These are phyloP conservation scores for Fusarium torreyae DNA, from an alignment of 2,329 filamentous ascomycete genomes.

Conservation along the genomic window DNA sequence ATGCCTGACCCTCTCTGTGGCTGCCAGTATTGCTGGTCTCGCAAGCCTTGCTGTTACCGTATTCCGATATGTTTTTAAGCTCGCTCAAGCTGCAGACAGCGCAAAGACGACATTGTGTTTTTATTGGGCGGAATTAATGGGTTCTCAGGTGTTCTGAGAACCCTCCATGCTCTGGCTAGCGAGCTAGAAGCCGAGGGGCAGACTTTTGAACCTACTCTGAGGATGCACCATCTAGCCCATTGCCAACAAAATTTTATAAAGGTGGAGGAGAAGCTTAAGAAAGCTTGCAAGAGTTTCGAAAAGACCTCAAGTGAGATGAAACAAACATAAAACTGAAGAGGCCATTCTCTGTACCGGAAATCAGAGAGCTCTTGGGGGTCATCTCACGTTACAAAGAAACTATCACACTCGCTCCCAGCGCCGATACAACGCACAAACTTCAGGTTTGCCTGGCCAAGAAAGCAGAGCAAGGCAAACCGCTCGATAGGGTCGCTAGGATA, in stretches of 20 bases:
- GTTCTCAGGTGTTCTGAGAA: background rate
- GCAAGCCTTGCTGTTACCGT: constrained; percentile 13
- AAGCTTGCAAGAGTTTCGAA: constrained; percentile 1
- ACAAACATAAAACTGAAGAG: constrained; percentile 18
- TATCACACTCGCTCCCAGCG: background rate
- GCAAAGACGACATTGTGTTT: constrained; percentile 8
- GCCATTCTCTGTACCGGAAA: constrained; percentile 16
- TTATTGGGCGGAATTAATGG: constrained; percentile 15
- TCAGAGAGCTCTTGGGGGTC: constrained; percentile 7
- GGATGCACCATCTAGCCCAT: background rate
- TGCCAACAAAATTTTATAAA: constrained; percentile 8
- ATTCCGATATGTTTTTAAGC: constrained; percentile 17
- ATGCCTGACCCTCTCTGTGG: constrained; percentile 22
- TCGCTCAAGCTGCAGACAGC: background rate
- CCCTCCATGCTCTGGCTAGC: constrained; percentile 6
- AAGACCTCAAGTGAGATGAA: background rate
- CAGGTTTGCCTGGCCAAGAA: too few species aligned
- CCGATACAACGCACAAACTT: background rate
- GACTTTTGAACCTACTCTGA: constrained; percentile 4
- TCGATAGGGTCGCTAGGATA: too few species aligned
- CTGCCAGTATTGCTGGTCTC: constrained; percentile 26
- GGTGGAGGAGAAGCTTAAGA: constrained; percentile 1
- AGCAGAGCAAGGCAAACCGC: too few species aligned
- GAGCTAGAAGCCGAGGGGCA: constrained; percentile 15
- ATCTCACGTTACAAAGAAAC: background rate